A percentile compares a stretch with the other conserved stretches of the same genome.
Evolutionary conservation across 345 rosid species (phyloP).

Genomic region (Bruguiera parviflora): DNA sequence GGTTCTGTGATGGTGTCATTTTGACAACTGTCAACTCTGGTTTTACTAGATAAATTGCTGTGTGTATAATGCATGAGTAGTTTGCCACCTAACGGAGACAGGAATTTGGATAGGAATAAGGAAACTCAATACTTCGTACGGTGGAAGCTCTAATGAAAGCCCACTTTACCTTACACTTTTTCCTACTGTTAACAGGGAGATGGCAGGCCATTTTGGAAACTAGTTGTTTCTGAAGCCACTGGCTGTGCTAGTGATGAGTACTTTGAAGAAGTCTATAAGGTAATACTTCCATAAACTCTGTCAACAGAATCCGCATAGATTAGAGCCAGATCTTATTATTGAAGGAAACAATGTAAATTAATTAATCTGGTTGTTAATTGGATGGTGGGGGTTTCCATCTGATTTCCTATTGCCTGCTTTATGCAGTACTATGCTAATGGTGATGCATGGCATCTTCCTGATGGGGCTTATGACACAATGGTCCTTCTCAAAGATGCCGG

Average conservation of each 20-base stretch:
- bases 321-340: neutral
- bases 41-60: neutral
- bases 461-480: constrained; percentile 64
- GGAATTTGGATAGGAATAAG: neutral
- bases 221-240: constrained; percentile 78
- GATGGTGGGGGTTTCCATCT: constrained; percentile 10
- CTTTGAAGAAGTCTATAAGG: constrained; percentile 88
- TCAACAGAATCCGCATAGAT: neutral
- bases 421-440: constrained; percentile 75
- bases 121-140: neutral
- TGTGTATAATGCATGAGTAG: neutral
- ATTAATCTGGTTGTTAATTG: neutral
- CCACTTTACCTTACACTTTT: neutral
- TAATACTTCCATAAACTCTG: constrained; percentile 17
- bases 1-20: neutral
- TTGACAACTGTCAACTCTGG: neutral
- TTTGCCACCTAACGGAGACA: neutral
- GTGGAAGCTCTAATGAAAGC: constrained; percentile 7
- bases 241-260: constrained; percentile 64
- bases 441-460: constrained; percentile 84
- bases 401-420: constrained; percentile 13
- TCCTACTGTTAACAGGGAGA: constrained; percentile 54
- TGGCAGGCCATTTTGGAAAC: constrained; percentile 86
- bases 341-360: neutral
- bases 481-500: constrained; percentile 67